Evolutionary conservation across 1,139 yeast genomes (phyloP).

Genomic region (Hemisphaericaspora subhashii): DNA sequence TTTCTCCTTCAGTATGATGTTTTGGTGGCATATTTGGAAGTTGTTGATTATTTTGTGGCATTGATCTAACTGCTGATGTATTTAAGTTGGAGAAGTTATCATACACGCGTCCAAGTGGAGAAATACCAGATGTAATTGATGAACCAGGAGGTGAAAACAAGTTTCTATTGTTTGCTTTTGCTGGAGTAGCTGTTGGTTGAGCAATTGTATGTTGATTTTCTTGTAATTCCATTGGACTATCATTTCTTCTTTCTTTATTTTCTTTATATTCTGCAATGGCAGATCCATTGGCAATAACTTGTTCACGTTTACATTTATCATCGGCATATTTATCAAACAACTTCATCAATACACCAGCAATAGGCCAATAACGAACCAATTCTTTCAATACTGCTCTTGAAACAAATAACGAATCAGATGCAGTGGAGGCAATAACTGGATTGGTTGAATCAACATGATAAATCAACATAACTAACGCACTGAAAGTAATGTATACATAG

Average conservation of each 20-base stretch:
- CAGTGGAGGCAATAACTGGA: constrained; percentile 57
- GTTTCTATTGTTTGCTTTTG: not conserved
- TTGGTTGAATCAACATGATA: constrained; percentile 70
- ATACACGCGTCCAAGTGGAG: constrained; percentile 12
- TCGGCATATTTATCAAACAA: constrained; percentile 49
- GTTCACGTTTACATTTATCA: constrained; percentile 45
- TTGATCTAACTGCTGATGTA: not conserved
- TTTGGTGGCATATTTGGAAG: constrained; percentile 9
- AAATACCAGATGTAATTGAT: constrained; percentile 8
- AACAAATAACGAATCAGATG: constrained; percentile 55
- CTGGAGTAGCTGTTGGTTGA: not conserved
- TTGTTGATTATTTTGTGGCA: constrained; percentile 5
- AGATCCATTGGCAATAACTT: constrained; percentile 42
- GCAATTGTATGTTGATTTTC: not conserved
- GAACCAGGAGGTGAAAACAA: not conserved
- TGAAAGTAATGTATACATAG: constrained; percentile 58
- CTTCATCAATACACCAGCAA: constrained; percentile 43
- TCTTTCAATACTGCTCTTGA: constrained; percentile 54
- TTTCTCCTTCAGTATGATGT: constrained; percentile 5
- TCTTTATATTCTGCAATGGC: constrained; percentile 43
- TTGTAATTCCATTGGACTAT: not conserved
- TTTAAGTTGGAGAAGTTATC: not conserved
- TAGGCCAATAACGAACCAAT: constrained; percentile 48
- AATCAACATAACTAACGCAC: constrained; percentile 71
- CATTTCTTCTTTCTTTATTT: constrained; percentile 7